Conservation (phyloP, 805 yeast species). For the Starmera dryadoides region DNA sequence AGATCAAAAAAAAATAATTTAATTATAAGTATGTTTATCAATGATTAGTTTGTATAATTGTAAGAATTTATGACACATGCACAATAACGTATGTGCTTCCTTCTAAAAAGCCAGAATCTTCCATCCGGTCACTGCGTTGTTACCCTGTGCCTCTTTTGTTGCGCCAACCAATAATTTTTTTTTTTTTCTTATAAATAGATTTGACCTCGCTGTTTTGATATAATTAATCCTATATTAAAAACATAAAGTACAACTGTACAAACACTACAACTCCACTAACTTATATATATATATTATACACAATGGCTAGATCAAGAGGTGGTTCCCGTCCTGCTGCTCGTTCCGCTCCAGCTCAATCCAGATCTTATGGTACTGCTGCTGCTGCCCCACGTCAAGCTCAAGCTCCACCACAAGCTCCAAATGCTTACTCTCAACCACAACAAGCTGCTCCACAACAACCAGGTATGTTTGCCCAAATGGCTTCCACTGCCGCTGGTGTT, state of each 20-base stretch:
- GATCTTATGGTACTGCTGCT: constrained; percentile 77
- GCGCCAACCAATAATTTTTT: no score
- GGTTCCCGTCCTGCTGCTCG: constrained; percentile 39
- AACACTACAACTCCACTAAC: background rate
- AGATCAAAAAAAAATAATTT: no score
- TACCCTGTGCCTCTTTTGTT: no score
- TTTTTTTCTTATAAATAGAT: no score
- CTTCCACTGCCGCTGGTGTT: constrained; percentile 98
- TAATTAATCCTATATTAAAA: no score
- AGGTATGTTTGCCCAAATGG: constrained; percentile 95
- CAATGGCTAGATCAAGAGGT: constrained; percentile 41
- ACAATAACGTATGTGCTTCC: no score
- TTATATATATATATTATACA: background rate
- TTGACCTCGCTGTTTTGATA: background rate
- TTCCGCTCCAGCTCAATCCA: constrained; percentile 43
- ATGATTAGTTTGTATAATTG: no score
- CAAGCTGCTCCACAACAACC: constrained; percentile 52
- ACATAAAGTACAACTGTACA: background rate
- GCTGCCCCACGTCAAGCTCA: no score
- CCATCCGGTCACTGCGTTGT: no score
- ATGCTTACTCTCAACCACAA: constrained; percentile 44
- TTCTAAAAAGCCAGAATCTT: no score
- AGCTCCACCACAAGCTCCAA: constrained; percentile 37
- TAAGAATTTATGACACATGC: no score
- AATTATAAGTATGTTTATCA: no score